These are phyloP conservation scores for Thraustochytrium striatum DNA, from an alignment of 352 stramenopile species.

Conservation along the genomic window DNA sequence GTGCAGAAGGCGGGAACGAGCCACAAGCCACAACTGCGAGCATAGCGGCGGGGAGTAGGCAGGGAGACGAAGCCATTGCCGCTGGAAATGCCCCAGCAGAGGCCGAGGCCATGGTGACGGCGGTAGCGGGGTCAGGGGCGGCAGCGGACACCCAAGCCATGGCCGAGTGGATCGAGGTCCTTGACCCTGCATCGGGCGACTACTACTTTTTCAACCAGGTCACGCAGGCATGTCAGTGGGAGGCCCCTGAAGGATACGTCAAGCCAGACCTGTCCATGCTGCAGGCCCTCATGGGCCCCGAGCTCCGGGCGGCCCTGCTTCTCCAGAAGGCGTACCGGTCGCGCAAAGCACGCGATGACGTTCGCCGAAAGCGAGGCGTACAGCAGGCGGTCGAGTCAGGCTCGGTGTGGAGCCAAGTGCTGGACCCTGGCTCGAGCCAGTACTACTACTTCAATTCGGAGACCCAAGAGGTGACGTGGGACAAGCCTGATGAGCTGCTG, in stretches of 20 bases:
- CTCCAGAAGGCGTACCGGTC: slow-evolving; percentile 3
- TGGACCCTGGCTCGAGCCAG: not conserved
- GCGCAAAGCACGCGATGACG: not conserved
- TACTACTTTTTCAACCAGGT: slow-evolving; percentile 29
- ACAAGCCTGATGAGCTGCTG: no score
- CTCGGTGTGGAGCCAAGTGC: slow-evolving; percentile 12
- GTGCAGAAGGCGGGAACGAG: no score
- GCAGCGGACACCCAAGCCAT: not conserved
- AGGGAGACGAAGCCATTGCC: no score
- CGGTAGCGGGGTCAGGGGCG: no score
- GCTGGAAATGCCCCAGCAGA: no score
- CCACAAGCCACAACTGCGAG: no score
- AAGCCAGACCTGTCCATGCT: not conserved
- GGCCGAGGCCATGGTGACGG: no score
- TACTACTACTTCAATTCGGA: slow-evolving; percentile 10
- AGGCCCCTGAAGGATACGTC: slow-evolving; percentile 1
- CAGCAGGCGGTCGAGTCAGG: no score
- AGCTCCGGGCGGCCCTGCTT: slow-evolving; percentile 6
- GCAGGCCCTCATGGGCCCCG: not conserved
- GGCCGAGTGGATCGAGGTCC: slow-evolving; percentile 13
- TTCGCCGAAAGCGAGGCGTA: no score
- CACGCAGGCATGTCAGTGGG: slow-evolving; percentile 9
- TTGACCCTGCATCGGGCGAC: not conserved
- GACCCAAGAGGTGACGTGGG: not conserved
- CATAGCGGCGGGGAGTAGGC: no score